These are phyloP conservation scores for Thermoascus crustaceus DNA, from an alignment of 2,329 filamentous ascomycete genomes.

Conservation along the genomic window DNA sequence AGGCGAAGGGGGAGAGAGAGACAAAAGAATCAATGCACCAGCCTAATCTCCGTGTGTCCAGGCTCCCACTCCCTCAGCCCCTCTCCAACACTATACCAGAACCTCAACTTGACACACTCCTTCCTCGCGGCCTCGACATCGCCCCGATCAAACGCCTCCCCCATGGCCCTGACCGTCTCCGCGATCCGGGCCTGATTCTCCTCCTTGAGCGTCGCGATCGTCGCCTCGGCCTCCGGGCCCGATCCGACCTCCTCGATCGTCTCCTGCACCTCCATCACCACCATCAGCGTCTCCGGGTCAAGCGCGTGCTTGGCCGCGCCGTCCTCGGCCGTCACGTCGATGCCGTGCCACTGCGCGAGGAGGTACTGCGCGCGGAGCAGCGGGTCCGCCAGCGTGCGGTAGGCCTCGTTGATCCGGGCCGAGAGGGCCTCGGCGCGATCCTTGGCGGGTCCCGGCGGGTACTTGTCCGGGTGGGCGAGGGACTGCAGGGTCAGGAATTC, in stretches of 20 bases:
- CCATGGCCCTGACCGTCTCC: conserved; percentile 56
- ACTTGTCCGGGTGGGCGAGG: conserved; percentile 43
- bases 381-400: conserved; percentile 72
- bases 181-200: conserved; percentile 62
- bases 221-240: conserved; percentile 44
- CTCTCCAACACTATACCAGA: conserved; percentile 84
- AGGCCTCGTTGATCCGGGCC: conserved; percentile 81
- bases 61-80: conserved; percentile 76
- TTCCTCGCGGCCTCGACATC: conserved; percentile 58
- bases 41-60: conserved; percentile 52
- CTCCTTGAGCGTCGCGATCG: conserved; percentile 56
- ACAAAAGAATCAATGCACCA: conserved; percentile 49
- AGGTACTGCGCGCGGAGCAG: conserved; percentile 83
- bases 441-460: conserved; percentile 39
- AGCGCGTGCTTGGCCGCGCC: conserved; percentile 62
- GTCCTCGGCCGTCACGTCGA: conserved; percentile 67
- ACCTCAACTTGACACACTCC: conserved; percentile 71
- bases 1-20: too few species aligned
- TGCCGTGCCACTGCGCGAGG: conserved; percentile 55
- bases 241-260: conserved; percentile 56
- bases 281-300: conserved; percentile 67
- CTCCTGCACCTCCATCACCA: conserved; percentile 76
- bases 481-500: conserved; percentile 82
- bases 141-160: conserved; percentile 55
- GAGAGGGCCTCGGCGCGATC: conserved; percentile 67